Base-by-base conservation (phyloP, 345 rosid genomes). In the Salix dunnii region DNA sequence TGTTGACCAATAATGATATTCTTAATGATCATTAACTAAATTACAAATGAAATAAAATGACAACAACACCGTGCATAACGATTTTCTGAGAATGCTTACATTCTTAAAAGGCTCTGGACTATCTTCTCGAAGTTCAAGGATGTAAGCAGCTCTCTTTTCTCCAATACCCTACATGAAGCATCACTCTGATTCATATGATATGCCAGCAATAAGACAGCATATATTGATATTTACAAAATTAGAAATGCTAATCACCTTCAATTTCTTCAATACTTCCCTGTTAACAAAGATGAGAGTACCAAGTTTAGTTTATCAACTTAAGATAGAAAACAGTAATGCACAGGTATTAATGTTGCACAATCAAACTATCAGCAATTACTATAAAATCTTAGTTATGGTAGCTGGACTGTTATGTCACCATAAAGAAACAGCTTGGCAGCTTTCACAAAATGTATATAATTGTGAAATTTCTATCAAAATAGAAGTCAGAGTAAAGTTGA, bases 201-300 rank as follows among this genome's bases (percentile, higher is more conserved):
- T 27, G 23, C 31, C 35, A 62, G 6, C 49, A 43, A 43, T 13
- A 43, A 43, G 17, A 43, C 49, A 43, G 4, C 31, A 62, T 18
- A 62, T 1, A 27, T 7, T 8, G 67, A 27, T 62, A 12, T 27
- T n/a, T n/a, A n/a, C 6, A 62, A 62, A 62, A 25, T 62, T 7
- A 62, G 27, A 27, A 21, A n/a, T 16, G 35, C n/a, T 81, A 73
- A 83, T 86, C 51, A 92, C 96, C 97, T 90, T 91, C 71, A 94
- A 67, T 79, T 83, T 91, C 84, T 87, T 93, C 78, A 94, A 76
- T 49, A 90, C 92, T 70, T 89, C 97, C 83, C 97, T 91, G 85
- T 67, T 49, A 69, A 36, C 53, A 36, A 33, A 33, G 9, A 7
- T 11, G 9, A n/a, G 67, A 21, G 27, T 25, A 12, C 17, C 67